Evolutionary conservation across 768 basidiomycete species (phyloP), one percentile per base, ranked within the genome.

Genomic region (Trametes coccinea): DNA sequence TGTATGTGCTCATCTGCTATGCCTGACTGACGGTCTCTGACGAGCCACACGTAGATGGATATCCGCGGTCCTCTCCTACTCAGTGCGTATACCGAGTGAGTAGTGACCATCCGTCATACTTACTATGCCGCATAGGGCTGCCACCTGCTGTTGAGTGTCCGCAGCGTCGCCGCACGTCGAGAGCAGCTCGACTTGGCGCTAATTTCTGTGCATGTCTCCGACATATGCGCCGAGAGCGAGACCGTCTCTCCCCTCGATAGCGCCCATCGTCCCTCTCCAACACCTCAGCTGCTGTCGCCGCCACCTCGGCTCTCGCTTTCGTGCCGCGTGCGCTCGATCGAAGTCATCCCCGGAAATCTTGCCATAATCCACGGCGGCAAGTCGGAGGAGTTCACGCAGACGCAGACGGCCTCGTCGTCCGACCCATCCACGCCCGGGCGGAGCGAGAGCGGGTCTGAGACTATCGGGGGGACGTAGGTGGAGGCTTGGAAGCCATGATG

Each of bases 61-160:
- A 17, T 41, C 55, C 27, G 61, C 67, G 7, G 59, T 69, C 31
- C 49, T 63, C 34, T 69, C 67, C 5, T 69, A 58, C 41, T 66
- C 67, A 41, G 67, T 66, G 14, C 41, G 65, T 48, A 40, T 30
- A 33, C 9, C 27, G 7, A 13, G 34, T 30, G 1, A 5, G 11
- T 47, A 13, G 10, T n/a, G 10, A 46, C 14, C 5, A 13, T 3
- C 30, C 8, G 5, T 40, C 29, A 30, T 17, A 33, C 29, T 43
- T 14, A 9, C 44, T n/a, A 11, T 2, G 44, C 9, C n/a, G 16
- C 22, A 16, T 43, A 69, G 67, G 67, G 67, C n/a, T 56, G 61
- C 30, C 67, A 69, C 43, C 56, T 69, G 29, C 61, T 69, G 8
- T 56, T 69, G 6, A 63, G 62, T 59, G 54, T 69, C 8, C 65